Evolutionary conservation across 139 green algal genomes (phyloP).

Genomic region (Raphidocelis subcapitata): DNA sequence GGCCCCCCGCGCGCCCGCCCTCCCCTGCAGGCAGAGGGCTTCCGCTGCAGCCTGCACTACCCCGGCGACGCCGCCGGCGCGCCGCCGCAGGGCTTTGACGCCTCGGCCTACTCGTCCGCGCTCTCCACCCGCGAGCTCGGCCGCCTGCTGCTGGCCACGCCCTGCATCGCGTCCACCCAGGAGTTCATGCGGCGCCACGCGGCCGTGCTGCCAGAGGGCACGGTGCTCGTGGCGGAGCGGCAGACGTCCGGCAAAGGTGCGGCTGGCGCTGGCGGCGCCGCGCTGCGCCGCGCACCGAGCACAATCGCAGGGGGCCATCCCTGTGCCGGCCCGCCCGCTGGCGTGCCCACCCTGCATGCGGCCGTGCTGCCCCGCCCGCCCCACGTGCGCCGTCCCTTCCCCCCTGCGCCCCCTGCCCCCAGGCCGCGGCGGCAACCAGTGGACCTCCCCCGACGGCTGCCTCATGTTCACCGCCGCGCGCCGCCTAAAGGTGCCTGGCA

Average conservation of each 20-base stretch:
- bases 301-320: no score
- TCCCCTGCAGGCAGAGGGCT: background rate
- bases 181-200: conserved; percentile 48
- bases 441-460: conserved; percentile 86
- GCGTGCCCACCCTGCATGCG: background rate
- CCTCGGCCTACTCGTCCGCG: conserved; percentile 3
- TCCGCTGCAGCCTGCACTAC: background rate
- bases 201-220: conserved; percentile 50
- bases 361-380: background rate
- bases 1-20: no score
- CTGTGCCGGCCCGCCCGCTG: no score
- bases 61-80: no score
- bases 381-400: background rate
- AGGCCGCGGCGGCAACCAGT: conserved; percentile 87
- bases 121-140: conserved; percentile 3
- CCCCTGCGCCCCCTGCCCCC: background rate
- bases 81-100: no score
- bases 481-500: conserved; percentile 42
- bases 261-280: background rate
- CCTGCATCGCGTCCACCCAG: conserved; percentile 30
- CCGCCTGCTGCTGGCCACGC: conserved; percentile 4
- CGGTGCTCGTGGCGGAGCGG: conserved; percentile 66
- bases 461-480: conserved; percentile 87
- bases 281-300: background rate
- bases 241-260: conserved; percentile 72